Evolutionary conservation across 495 filamentous ascomycete genomes (phyloP).

Genomic region (Xylaria nigripes): DNA sequence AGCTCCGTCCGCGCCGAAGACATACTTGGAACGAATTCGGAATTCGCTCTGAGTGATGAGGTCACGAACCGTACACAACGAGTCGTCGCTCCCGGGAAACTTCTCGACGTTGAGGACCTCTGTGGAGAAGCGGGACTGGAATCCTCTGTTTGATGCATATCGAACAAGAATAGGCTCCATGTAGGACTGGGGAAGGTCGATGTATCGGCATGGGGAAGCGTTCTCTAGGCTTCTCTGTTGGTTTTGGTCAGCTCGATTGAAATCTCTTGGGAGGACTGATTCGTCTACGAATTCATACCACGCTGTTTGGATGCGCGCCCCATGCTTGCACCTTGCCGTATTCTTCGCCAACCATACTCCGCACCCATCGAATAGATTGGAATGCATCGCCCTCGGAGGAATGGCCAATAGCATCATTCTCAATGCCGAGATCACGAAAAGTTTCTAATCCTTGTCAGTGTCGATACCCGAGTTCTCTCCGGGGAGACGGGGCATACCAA

Average conservation of each 20-base stretch:
- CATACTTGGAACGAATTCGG: conserved; percentile 40
- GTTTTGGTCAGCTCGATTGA: conserved; percentile 22
- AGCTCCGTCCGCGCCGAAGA: conserved; percentile 49
- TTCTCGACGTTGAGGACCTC: conserved; percentile 25
- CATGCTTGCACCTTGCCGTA: conserved; percentile 45
- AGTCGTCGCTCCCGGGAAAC: conserved; percentile 13
- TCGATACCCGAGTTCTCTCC: neutral
- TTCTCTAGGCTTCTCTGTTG: conserved; percentile 5
- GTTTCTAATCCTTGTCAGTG: conserved; percentile 32
- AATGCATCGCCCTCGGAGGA: conserved; percentile 35
- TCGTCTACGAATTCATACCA: conserved; percentile 15
- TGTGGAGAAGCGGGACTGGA: conserved; percentile 35
- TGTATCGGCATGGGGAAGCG: conserved; percentile 28
- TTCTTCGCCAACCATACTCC: conserved; percentile 47
- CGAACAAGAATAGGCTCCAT: conserved; percentile 38
- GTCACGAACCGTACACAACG: conserved; percentile 35
- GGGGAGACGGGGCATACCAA: conserved; percentile 22
- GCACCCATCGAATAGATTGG: conserved; percentile 45
- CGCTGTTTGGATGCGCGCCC: conserved; percentile 41
- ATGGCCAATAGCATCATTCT: conserved; percentile 33
- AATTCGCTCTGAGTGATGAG: conserved; percentile 33
- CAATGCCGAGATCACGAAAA: conserved; percentile 49
- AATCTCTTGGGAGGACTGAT: neutral
- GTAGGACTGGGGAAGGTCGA: conserved; percentile 39
- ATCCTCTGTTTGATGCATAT: conserved; percentile 31